Conservation (phyloP, 768 basidiomycete genomes). For the Russula compacta region DNA sequence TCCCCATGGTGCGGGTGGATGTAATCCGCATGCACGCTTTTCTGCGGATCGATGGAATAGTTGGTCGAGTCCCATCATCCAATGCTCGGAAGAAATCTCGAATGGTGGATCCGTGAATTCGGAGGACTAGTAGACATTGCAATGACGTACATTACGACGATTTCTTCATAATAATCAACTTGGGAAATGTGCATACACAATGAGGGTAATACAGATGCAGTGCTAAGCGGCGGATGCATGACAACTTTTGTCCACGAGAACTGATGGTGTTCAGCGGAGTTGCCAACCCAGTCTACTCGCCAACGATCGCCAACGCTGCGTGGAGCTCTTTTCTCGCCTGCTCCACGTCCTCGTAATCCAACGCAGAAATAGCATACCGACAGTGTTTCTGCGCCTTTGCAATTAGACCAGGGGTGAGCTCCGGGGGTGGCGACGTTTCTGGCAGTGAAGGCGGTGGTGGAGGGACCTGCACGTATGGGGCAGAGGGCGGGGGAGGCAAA, state of each 20-base stretch:
- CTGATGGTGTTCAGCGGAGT: background rate
- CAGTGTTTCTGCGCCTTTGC: constrained; percentile 85
- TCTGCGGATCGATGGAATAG: too few relatives aligned
- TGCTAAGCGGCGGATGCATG: background rate
- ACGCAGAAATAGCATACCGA: constrained; percentile 84
- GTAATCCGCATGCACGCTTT: too few relatives aligned
- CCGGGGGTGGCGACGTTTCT: constrained; percentile 23
- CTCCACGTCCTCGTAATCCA: constrained; percentile 90
- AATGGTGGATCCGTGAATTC: background rate
- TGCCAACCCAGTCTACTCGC: constrained; percentile 31
- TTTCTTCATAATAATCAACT: background rate
- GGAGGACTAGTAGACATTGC: background rate
- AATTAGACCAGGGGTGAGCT: constrained; percentile 57
- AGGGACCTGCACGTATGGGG: constrained; percentile 11
- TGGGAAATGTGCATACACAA: background rate
- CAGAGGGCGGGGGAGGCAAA: constrained; percentile 15
- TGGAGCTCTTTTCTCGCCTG: constrained; percentile 79
- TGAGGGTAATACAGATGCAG: background rate
- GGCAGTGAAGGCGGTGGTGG: constrained; percentile 5
- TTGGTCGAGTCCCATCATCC: background rate
- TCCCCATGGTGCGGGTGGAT: background rate
- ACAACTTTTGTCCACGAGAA: too few relatives aligned
- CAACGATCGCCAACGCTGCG: constrained; percentile 61
- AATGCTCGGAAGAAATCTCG: background rate
- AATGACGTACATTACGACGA: background rate